phyloP scores from a whole-genome alignment of 1,139 yeast genomes.

The Magnusiomyces suaveolens region DNA sequence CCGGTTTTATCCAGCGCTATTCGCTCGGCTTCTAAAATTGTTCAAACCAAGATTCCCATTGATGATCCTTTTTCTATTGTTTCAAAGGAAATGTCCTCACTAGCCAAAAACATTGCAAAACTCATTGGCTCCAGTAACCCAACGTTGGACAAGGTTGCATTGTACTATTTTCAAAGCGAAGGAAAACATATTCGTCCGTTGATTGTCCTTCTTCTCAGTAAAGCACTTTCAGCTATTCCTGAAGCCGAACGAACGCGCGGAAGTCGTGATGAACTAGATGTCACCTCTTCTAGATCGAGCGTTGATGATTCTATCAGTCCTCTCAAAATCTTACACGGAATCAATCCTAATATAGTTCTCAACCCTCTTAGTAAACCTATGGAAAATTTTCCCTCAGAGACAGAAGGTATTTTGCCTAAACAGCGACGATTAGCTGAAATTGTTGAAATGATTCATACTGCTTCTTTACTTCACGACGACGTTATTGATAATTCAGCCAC shows the following conservation, averaged over 20 bases:
- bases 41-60: slow-evolving; percentile 8
- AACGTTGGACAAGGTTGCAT: slow-evolving; percentile 75
- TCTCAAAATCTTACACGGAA: slow-evolving; percentile 72
- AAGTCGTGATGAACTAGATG: slow-evolving; percentile 28
- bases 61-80: slow-evolving; percentile 82
- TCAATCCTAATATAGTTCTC: slow-evolving; percentile 67
- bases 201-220: slow-evolving; percentile 70
- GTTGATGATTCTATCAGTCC: slow-evolving; percentile 53
- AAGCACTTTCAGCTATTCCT: slow-evolving; percentile 75
- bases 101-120: slow-evolving; percentile 78
- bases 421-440: slow-evolving; percentile 94
- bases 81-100: slow-evolving; percentile 85
- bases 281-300: slow-evolving; percentile 24
- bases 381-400: slow-evolving; percentile 48
- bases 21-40: slow-evolving; percentile 11
- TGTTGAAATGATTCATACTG: slow-evolving; percentile 97
- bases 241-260: slow-evolving; percentile 53
- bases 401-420: slow-evolving; percentile 67
- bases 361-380: slow-evolving; percentile 81
- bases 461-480: slow-evolving; percentile 92
- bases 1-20: slow-evolving; percentile 10
- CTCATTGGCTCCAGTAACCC: slow-evolving; percentile 93
- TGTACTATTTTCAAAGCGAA: slow-evolving; percentile 90
- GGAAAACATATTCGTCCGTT: slow-evolving; percentile 94
- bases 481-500: slow-evolving; percentile 90